Conservation (phyloP, 371 early-diverging fungal species). For the Circinella umbellata region DNA sequence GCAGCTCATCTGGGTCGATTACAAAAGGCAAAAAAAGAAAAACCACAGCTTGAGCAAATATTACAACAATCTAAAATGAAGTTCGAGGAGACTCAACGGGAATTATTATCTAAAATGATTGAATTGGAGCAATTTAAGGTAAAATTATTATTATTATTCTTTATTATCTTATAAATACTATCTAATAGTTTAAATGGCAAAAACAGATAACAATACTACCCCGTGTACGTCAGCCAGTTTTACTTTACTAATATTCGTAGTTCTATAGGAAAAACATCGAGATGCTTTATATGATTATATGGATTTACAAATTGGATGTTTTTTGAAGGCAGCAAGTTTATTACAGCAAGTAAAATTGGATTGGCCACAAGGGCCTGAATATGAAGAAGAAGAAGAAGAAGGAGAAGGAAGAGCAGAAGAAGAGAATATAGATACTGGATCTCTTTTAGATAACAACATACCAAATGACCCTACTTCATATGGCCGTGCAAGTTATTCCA, state of each 20-base stretch:
- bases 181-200: too few species aligned
- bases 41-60: constrained; percentile 89
- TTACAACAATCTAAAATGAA: constrained; percentile 87
- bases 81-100: constrained; percentile 87
- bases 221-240: too few species aligned
- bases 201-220: too few species aligned
- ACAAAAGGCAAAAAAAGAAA: constrained; percentile 89
- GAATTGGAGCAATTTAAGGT: constrained; percentile 73
- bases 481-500: not conserved
- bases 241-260: too few species aligned
- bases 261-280: constrained; percentile 56
- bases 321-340: constrained; percentile 45
- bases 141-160: constrained; percentile 11
- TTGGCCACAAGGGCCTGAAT: constrained; percentile 17
- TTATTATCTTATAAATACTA: too few species aligned
- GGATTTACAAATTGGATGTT: constrained; percentile 61
- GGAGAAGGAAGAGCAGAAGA: not conserved
- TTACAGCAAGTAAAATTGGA: constrained; percentile 23
- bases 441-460: not conserved
- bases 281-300: constrained; percentile 55
- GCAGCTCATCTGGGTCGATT: constrained; percentile 89
- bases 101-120: constrained; percentile 68
- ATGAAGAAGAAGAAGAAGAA: constrained; percentile 15
- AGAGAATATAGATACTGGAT: not conserved
- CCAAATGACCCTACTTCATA: not conserved